A percentile compares a stretch with the other conserved stretches of the same genome.
Conservation (phyloP, 2,329 filamentous ascomycete genomes). For the Arthroderma sp. region DNA sequence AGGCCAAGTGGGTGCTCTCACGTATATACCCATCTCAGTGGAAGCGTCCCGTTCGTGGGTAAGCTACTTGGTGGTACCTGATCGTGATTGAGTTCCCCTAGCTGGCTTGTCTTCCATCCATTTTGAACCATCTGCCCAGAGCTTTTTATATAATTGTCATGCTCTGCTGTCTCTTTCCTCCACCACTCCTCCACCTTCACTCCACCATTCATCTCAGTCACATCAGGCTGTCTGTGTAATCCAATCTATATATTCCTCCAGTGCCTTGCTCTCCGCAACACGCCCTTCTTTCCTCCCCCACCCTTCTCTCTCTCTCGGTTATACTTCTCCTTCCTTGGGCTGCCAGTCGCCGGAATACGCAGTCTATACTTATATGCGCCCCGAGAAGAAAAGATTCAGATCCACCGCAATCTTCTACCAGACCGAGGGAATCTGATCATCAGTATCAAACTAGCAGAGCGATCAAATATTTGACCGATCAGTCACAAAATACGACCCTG, state of each 20-base stretch:
- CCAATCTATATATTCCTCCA: neutral
- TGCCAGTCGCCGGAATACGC: neutral
- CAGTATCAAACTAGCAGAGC: neutral
- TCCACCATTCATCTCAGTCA: neutral
- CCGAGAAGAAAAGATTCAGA: neutral
- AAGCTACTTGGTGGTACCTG: conserved; percentile 3
- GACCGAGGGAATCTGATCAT: conserved; percentile 1
- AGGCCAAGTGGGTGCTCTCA: conserved; percentile 1
- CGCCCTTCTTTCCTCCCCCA: neutral
- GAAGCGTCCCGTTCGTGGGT: conserved; percentile 4
- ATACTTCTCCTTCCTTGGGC: neutral
- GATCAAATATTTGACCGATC: neutral
- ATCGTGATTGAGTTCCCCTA: neutral
- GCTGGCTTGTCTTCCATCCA: neutral
- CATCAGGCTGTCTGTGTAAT: neutral
- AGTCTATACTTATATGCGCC: neutral
- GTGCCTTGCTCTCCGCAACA: neutral
- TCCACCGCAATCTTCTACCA: too few species aligned
- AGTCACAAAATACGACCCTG: conserved; percentile 1
- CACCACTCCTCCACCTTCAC: neutral
- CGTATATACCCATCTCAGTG: conserved; percentile 6
- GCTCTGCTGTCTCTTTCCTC: conserved; percentile 2
- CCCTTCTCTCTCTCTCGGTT: neutral
- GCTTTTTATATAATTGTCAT: conserved; percentile 4
- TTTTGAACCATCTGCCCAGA: neutral